Evolutionary conservation across 2,329 filamentous ascomycete species (phyloP).

Genomic region (Diaporthe caulivora): DNA sequence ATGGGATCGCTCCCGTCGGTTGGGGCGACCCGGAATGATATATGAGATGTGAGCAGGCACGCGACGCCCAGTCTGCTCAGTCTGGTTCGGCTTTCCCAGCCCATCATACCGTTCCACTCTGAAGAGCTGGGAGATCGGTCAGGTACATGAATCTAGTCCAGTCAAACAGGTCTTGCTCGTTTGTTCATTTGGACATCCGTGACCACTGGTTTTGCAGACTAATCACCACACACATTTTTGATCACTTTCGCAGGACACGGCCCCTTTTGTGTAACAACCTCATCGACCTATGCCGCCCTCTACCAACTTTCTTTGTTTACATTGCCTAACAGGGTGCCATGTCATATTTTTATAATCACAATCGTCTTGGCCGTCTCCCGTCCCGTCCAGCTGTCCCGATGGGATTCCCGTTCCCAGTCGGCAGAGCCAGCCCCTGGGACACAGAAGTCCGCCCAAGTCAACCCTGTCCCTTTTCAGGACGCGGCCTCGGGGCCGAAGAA

Average conservation of each 20-base stretch:
- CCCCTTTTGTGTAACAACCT: constrained; percentile 2
- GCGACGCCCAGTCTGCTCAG: not conserved
- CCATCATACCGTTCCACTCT: not conserved
- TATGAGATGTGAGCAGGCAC: not conserved
- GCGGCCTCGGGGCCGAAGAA: not conserved
- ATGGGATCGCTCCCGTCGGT: not conserved
- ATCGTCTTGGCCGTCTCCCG: not conserved
- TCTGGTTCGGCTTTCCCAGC: not conserved
- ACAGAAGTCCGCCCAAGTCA: not conserved
- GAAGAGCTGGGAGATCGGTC: not conserved
- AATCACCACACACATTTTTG: not conserved
- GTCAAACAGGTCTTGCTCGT: not conserved
- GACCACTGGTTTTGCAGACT: not conserved
- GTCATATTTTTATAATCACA: not conserved
- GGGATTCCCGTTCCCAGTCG: not conserved
- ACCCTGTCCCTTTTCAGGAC: not conserved
- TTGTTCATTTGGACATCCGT: not conserved
- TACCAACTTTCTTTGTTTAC: constrained; percentile 17
- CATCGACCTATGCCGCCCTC: not conserved
- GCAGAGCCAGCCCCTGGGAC: constrained; percentile 2
- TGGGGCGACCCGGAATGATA: not conserved
- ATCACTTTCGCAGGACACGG: not conserved
- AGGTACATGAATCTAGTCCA: not conserved
- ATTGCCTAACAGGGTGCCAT: not conserved
- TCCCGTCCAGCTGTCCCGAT: constrained; percentile 2